phyloP scores from a whole-genome alignment of 2,329 filamentous ascomycete genomes.

The Dothidotthia symphoricarpi region DNA sequence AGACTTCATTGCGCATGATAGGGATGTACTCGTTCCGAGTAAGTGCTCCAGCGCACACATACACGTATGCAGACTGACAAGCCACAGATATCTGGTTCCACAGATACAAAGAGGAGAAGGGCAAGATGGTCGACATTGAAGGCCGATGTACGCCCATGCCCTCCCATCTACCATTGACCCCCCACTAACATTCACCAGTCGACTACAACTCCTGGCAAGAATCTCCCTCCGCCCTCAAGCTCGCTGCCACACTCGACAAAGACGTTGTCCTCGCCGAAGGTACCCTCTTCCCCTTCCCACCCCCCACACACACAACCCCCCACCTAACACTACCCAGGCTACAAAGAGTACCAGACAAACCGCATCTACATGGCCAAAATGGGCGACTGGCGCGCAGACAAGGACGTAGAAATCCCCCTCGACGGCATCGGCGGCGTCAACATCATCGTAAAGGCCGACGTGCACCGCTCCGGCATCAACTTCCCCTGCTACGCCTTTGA shows the following conservation, averaged over 20 bases:
- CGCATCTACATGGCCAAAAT: slow-evolving; percentile 85
- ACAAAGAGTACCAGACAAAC: slow-evolving; percentile 89
- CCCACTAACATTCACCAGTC: slow-evolving; percentile 54
- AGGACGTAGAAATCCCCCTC: slow-evolving; percentile 86
- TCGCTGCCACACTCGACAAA: slow-evolving; percentile 71
- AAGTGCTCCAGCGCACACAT: slow-evolving; percentile 44
- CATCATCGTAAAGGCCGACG: slow-evolving; percentile 95
- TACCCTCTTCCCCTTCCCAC: slow-evolving; percentile 35
- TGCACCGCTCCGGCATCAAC: slow-evolving; percentile 95
- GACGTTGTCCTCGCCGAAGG: slow-evolving; percentile 87
- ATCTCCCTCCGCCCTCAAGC: slow-evolving; percentile 75
- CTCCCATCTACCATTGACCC: too few species aligned
- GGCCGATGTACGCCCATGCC: slow-evolving; percentile 71
- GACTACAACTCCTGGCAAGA: slow-evolving; percentile 99
- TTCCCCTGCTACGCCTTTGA: slow-evolving; percentile 97
- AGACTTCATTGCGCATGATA: slow-evolving; percentile 91
- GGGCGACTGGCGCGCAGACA: slow-evolving; percentile 90
- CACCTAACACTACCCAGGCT: slow-evolving; percentile 57
- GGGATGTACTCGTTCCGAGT: slow-evolving; percentile 94
- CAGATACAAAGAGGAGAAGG: slow-evolving; percentile 70
- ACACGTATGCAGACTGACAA: slow-evolving; percentile 10
- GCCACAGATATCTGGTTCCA: slow-evolving; percentile 91
- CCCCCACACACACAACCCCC: too few species aligned
- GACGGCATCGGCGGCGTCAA: slow-evolving; percentile 97
- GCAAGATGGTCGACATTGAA: slow-evolving; percentile 70